Base-by-base conservation (phyloP, 1,284 basidiomycete genomes). In the Heimioporus retisporus region DNA sequence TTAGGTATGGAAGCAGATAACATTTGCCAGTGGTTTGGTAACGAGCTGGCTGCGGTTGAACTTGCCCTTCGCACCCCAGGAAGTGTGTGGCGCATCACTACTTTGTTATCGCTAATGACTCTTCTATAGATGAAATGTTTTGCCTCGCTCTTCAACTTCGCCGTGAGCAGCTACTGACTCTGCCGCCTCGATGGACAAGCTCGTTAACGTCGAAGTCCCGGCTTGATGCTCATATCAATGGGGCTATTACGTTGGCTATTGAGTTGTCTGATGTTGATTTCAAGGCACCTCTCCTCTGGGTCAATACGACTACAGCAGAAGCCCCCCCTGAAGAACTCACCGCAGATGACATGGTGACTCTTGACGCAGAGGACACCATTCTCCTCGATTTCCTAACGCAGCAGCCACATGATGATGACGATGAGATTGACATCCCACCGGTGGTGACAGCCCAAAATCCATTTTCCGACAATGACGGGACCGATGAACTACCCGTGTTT, bases 1-100 rank as follows among this genome's bases (percentile, higher is more conserved):
- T 11, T 54, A 15, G 53, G 18, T 54, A 77, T n/a, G n/a, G n/a
- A n/a, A n/a, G n/a, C n/a, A n/a, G n/a, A n/a, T n/a, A n/a, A n/a
- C n/a, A n/a, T n/a, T 21, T 71, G 66, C 25, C 54, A 40, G 19
- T 61, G 51, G 60, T 61, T 28, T 14, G 28, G 43, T 8, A 21
- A 8, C 10, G 60, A 57, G n/a, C 54, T 64, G 23, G 44, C 54
- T 1, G 54, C 63, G 6, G 19, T 55, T 2, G 63, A 64, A 46
- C 59, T 64, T 43, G 54, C 63, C 14, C 40, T 65, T 35, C 4
- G 46, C 2, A 64, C 28, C 8, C 50, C 50, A 54, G 63, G 58
- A 42, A 55, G 58, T 42, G 5, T 59, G 18, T 35, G 6, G 13
- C n/a, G n/a, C n/a, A n/a, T n/a, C n/a, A n/a, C n/a, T n/a, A n/a